Conservation (phyloP, 805 yeast species). For the Suhomyces kilbournensis region DNA sequence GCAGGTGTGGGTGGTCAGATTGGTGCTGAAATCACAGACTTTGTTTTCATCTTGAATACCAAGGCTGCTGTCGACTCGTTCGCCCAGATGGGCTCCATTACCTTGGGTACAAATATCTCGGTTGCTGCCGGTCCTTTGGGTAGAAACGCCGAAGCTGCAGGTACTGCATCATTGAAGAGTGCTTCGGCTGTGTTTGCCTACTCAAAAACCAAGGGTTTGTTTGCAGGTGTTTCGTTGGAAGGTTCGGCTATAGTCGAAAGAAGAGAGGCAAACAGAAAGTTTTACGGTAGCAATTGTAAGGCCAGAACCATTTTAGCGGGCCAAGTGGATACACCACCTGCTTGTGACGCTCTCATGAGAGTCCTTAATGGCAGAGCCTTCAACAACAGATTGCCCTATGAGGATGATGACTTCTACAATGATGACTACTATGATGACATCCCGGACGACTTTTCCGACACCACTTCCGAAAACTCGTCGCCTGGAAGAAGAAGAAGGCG, state of each 20-base stretch:
- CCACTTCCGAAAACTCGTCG: conserved; percentile 40
- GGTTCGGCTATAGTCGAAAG: conserved; percentile 97
- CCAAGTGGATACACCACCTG: conserved; percentile 88
- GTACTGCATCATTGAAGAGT: conserved; percentile 81
- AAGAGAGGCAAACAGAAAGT: conserved; percentile 94
- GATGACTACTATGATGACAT: conserved; percentile 72
- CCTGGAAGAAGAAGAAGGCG: conserved; percentile 22
- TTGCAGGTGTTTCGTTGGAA: conserved; percentile 96
- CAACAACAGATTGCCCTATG: conserved; percentile 48
- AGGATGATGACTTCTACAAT: conserved; percentile 51
- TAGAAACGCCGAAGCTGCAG: conserved; percentile 96
- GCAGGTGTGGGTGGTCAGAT: conserved; percentile 99
- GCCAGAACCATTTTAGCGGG: conserved; percentile 86
- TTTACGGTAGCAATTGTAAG: conserved; percentile 84
- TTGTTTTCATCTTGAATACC: conserved; percentile 86
- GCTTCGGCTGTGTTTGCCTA: conserved; percentile 92
- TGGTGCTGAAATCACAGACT: conserved; percentile 95
- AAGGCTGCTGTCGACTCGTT: conserved; percentile 88
- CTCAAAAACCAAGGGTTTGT: conserved; percentile 93
- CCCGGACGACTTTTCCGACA: conserved; percentile 64
- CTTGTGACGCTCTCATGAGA: conserved; percentile 81
- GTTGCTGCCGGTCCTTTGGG: conserved; percentile 98
- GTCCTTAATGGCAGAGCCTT: conserved; percentile 85
- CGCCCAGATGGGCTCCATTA: conserved; percentile 90
- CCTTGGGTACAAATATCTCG: conserved; percentile 91